Conservation (phyloP, 2,329 filamentous ascomycete species). For the Lachnellula hyalina region DNA sequence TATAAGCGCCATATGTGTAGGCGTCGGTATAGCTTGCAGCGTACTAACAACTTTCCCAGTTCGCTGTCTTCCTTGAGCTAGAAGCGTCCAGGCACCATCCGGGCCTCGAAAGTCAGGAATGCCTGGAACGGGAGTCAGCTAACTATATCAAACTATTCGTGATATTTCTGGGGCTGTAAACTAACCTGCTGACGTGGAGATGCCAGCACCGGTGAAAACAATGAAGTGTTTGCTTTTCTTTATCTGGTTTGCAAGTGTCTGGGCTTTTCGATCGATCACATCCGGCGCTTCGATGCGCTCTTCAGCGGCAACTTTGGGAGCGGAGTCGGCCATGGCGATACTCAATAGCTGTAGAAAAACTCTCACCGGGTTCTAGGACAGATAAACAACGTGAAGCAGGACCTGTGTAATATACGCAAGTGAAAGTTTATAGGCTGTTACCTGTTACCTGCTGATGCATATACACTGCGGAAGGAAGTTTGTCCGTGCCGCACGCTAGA, state of each 20-base stretch:
- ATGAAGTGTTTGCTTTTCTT: conserved; percentile 41
- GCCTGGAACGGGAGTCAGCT: conserved; percentile 24
- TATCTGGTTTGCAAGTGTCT: conserved; percentile 35
- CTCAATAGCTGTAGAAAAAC: neutral
- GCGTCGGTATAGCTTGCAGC: conserved; percentile 40
- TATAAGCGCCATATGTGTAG: conserved; percentile 43
- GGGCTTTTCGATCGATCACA: conserved; percentile 34
- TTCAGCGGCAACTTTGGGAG: conserved; percentile 21
- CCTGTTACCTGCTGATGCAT: no score
- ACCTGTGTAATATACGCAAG: no score
- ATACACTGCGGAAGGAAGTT: no score
- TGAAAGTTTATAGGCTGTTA: no score
- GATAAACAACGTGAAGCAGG: no score
- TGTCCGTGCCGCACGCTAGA: no score
- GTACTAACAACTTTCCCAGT: conserved; percentile 33
- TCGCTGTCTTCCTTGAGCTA: conserved; percentile 37
- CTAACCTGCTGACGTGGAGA: conserved; percentile 42
- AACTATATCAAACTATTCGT: neutral
- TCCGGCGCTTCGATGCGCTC: conserved; percentile 27
- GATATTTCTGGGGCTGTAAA: neutral
- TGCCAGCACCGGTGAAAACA: conserved; percentile 42
- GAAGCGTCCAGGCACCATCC: conserved; percentile 41
- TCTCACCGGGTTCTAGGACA: no score
- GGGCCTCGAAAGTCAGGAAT: conserved; percentile 46
- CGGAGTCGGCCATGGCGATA: conserved; percentile 14